phyloP scores from a whole-genome alignment of 352 stramenopile species.

The Phytopythium chamaehyphon region DNA sequence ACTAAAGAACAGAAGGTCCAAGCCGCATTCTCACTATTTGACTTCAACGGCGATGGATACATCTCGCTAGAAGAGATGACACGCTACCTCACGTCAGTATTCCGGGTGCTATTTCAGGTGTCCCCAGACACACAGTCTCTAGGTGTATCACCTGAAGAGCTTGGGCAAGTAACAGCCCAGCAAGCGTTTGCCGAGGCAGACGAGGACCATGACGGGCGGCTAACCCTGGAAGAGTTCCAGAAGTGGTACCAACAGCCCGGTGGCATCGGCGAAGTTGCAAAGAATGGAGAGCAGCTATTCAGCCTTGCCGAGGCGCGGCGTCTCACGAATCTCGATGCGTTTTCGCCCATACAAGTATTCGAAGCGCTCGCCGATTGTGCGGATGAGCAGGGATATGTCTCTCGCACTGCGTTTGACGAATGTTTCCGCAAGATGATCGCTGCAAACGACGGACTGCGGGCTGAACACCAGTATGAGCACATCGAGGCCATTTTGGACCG shows the following conservation, averaged over 20 bases:
- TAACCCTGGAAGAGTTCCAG: conserved; percentile 86
- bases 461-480: conserved; percentile 46
- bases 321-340: conserved; percentile 74
- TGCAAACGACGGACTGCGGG: conserved; percentile 41
- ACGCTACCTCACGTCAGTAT: conserved; percentile 84
- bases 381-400: conserved; percentile 69
- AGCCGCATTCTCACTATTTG: conserved; percentile 81
- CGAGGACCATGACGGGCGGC: conserved; percentile 59
- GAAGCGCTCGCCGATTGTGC: conserved; percentile 64
- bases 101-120: conserved; percentile 84
- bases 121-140: conserved; percentile 54
- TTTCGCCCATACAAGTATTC: conserved; percentile 77
- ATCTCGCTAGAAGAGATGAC: conserved; percentile 87
- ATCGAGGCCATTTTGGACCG: conserved; percentile 75
- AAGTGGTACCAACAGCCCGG: conserved; percentile 78
- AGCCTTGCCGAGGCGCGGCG: conserved; percentile 60
- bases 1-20: conserved; percentile 86
- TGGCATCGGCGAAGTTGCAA: conserved; percentile 68
- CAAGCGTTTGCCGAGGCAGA: conserved; percentile 74
- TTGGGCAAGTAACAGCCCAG: conserved; percentile 74
- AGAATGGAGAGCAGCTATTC: conserved; percentile 77
- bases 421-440: conserved; percentile 78
- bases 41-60: conserved; percentile 87
- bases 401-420: conserved; percentile 64
- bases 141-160: conserved; percentile 65